phyloP scores from a whole-genome alignment of 768 basidiomycete genomes.

The Rhodosporidiobolus odoratus region DNA sequence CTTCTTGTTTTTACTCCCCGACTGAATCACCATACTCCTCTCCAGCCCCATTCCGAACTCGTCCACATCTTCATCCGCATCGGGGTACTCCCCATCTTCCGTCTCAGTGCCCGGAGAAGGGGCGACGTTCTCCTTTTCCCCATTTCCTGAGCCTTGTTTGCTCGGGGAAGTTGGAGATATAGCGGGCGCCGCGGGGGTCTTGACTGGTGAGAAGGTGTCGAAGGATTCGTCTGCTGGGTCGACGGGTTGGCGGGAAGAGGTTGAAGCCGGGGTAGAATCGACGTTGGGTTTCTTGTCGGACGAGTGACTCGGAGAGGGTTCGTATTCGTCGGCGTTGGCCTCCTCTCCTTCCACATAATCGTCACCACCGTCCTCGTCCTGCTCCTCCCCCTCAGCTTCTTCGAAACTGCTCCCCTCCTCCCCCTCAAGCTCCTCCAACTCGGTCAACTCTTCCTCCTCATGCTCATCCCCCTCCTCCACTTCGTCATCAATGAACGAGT shows the following conservation, averaged over 20 bases:
- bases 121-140: constrained; percentile 8
- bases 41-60: constrained; percentile 27
- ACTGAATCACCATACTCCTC: constrained; percentile 23
- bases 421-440: constrained; percentile 1
- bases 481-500: not conserved
- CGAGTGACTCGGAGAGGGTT: not conserved
- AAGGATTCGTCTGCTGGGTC: not conserved
- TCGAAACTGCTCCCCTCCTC: not conserved
- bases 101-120: not conserved
- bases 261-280: not conserved
- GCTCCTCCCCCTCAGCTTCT: not conserved
- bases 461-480: not conserved
- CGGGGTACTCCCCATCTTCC: constrained; percentile 2
- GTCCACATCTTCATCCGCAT: constrained; percentile 13
- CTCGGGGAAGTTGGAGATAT: not conserved
- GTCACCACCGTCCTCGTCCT: not conserved
- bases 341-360: not conserved
- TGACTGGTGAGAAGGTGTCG: constrained; percentile 1
- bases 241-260: not conserved
- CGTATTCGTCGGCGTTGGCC: constrained; percentile 5
- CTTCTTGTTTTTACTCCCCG: constrained; percentile 24
- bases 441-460: not conserved
- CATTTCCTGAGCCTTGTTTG: too few species aligned
- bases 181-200: constrained; percentile 1
- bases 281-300: not conserved